Evolutionary conservation across 2,329 filamentous ascomycete genomes (phyloP).

Genomic region (Ambrosiella xylebori): DNA sequence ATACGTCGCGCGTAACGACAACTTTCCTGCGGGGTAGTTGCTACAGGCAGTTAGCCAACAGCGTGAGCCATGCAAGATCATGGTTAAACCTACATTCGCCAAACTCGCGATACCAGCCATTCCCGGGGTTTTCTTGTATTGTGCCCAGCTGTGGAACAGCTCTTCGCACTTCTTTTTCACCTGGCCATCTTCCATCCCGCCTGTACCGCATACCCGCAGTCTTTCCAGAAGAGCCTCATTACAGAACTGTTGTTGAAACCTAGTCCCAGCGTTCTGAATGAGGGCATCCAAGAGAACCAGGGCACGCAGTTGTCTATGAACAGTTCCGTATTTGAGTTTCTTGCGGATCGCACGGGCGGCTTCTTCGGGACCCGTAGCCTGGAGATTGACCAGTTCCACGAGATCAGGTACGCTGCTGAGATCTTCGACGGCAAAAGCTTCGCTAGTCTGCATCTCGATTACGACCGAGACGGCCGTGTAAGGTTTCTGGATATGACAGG

Average conservation of each 20-base stretch:
- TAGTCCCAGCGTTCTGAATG: constrained; percentile 80
- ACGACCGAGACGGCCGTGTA: constrained; percentile 89
- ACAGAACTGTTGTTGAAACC: constrained; percentile 73
- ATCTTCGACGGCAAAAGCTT: constrained; percentile 81
- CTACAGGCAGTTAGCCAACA: constrained; percentile 19
- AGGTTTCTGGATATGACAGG: constrained; percentile 42
- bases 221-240: constrained; percentile 88
- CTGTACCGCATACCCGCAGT: constrained; percentile 71
- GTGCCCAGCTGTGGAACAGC: constrained; percentile 76
- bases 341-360: constrained; percentile 85
- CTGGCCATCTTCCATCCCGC: constrained; percentile 64
- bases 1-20: constrained; percentile 57
- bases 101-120: constrained; percentile 65
- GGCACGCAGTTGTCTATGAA: constrained; percentile 81
- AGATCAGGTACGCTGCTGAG: constrained; percentile 82
- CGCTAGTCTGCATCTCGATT: constrained; percentile 77
- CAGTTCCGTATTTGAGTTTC: constrained; percentile 94
- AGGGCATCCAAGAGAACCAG: constrained; percentile 80
- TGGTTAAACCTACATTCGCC: constrained; percentile 37
- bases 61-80: background rate
- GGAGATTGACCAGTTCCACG: constrained; percentile 83
- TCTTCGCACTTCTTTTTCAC: constrained; percentile 81
- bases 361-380: constrained; percentile 71
- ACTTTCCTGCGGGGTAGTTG: constrained; percentile 52
- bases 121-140: constrained; percentile 66